A percentile compares a stretch with the other conserved stretches of the same genome.
phyloP scores from a whole-genome alignment of 192 early-diverging fungal genomes.

The Entrophospora sp. region DNA sequence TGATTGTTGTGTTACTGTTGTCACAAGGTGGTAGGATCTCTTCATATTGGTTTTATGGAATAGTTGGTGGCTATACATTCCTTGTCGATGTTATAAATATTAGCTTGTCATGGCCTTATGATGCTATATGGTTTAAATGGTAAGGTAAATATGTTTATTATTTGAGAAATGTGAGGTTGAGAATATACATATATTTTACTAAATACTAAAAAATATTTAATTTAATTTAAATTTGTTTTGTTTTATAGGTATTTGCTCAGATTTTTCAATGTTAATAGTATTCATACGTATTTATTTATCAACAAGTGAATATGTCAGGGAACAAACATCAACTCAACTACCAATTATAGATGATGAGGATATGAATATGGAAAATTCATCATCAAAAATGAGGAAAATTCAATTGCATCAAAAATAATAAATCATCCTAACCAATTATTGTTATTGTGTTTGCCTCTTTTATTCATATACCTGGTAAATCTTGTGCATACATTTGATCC shows the following conservation, averaged over 20 bases:
- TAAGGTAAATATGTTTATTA: slow-evolving; percentile 16
- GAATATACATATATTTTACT: background rate
- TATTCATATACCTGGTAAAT: slow-evolving; percentile 23
- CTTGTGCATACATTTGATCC: background rate
- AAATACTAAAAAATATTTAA: no score
- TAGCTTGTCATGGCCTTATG: slow-evolving; percentile 24
- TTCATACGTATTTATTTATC: slow-evolving; percentile 22
- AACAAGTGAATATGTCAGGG: slow-evolving; percentile 8
- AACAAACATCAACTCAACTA: background rate
- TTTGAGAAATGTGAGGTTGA: no score
- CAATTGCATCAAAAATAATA: background rate
- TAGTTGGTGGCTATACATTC: slow-evolving; percentile 6
- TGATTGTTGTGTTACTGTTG: slow-evolving; percentile 12
- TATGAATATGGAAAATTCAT: no score
- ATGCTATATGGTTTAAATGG: slow-evolving; percentile 30
- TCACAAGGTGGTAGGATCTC: slow-evolving; percentile 6
- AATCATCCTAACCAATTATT: background rate
- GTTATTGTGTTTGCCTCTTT: slow-evolving; percentile 12
- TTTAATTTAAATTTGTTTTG: no score
- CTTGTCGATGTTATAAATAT: slow-evolving; percentile 11
- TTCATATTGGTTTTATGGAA: background rate
- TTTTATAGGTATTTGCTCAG: slow-evolving; percentile 14
- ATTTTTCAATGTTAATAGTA: slow-evolving; percentile 18
- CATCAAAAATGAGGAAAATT: background rate
- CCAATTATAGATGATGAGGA: slow-evolving; percentile 2